phyloP scores from a whole-genome alignment of 345 rosid genomes.

The Arabidopsis thaliana region TAIR10.1 NC_003076.8:20443501-20444000 shows the following conservation, averaged over 20 bases:
- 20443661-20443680: conserved; percentile 6
- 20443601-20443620: conserved; percentile 11
- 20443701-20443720: not conserved
- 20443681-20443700: conserved; percentile 8
- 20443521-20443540: conserved; percentile 78
- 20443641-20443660: not conserved
- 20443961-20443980: conserved; percentile 92
- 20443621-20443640: not conserved
- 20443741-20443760: not conserved
- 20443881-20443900: conserved; percentile 56
- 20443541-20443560: conserved; percentile 97
- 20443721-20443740: not conserved
- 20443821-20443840: not conserved
- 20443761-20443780: not conserved
- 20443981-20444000: conserved; percentile 99
- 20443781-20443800: not conserved
- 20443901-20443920: conserved; percentile 78
- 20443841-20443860: not conserved
- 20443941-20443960: conserved; percentile 74
- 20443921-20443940: conserved; percentile 71
- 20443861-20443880: conserved; percentile 22
- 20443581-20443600: not conserved
- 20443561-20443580: not conserved
- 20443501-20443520: conserved; percentile 62
- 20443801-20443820: conserved; percentile 5